These are phyloP conservation scores for Seiridium cupressi DNA, from an alignment of 2,329 filamentous ascomycete genomes.

Conservation along the genomic window DNA sequence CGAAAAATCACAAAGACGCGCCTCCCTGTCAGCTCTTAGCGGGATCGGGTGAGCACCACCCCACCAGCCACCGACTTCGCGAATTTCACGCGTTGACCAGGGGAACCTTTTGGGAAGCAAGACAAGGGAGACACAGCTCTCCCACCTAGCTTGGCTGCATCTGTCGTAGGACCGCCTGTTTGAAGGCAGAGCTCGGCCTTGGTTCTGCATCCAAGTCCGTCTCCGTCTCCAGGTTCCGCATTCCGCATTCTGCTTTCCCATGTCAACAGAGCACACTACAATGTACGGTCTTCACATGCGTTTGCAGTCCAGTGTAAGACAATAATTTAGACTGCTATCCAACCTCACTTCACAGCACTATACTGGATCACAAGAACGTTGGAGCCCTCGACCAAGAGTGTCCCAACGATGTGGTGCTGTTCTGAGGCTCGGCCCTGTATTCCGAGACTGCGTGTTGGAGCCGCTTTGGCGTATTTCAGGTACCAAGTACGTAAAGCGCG, in stretches of 20 bases:
- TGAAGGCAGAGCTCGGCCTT: neutral
- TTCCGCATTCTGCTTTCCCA: neutral
- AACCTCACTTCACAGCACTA: neutral
- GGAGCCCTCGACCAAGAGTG: too few relatives aligned
- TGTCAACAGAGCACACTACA: neutral
- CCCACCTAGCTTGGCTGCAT: neutral
- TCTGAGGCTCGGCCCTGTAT: neutral
- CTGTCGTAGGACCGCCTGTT: slow-evolving; percentile 2
- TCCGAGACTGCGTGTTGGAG: neutral
- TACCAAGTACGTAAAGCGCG: neutral
- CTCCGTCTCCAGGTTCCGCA: neutral
- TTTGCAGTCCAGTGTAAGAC: neutral
- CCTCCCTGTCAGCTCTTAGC: neutral
- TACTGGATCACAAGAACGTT: neutral
- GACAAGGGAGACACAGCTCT: neutral
- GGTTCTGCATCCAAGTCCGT: too few relatives aligned
- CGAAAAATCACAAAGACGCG: slow-evolving; percentile 6
- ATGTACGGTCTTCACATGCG: too few relatives aligned
- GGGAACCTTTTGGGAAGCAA: neutral
- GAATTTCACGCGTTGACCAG: slow-evolving; percentile 7
- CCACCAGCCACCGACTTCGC: slow-evolving; percentile 1
- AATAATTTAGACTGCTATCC: neutral
- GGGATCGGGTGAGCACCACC: neutral
- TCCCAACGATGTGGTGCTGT: too few relatives aligned
- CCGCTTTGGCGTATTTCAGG: neutral